A percentile compares a stretch with the other conserved stretches of the same genome.
phyloP scores from a whole-genome alignment of 2,329 filamentous ascomycete genomes.

The Verticillium dahliae region DNA sequence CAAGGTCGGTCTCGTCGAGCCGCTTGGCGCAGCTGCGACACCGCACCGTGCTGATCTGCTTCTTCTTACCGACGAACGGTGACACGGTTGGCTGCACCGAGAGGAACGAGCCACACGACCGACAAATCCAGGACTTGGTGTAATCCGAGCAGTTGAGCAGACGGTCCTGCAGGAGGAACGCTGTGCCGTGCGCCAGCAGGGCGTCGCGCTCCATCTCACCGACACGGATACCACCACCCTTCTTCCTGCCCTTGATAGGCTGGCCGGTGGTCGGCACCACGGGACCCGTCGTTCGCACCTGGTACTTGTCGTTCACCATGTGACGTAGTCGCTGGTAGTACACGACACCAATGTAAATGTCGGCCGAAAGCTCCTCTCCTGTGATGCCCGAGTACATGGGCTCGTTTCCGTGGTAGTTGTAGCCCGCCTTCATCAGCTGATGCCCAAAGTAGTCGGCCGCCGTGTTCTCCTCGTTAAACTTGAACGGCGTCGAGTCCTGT shows the following conservation, averaged over 20 bases:
- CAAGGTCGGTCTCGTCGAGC: slow-evolving; percentile 50
- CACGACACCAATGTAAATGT: slow-evolving; percentile 94
- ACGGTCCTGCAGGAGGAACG: slow-evolving; percentile 90
- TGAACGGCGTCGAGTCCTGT: slow-evolving; percentile 92
- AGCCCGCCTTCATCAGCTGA: slow-evolving; percentile 89
- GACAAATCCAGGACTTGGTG: slow-evolving; percentile 82
- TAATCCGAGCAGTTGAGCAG: slow-evolving; percentile 97
- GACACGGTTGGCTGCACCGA: slow-evolving; percentile 76
- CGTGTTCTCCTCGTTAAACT: slow-evolving; percentile 86
- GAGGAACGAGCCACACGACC: slow-evolving; percentile 82
- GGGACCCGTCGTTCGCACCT: slow-evolving; percentile 91
- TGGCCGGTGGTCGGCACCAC: slow-evolving; percentile 88
- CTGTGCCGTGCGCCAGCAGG: slow-evolving; percentile 87
- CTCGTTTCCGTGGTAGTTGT: slow-evolving; percentile 98
- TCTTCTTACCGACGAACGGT: slow-evolving; percentile 57
- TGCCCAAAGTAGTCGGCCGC: slow-evolving; percentile 94
- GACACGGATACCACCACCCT: slow-evolving; percentile 96
- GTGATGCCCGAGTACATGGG: slow-evolving; percentile 98
- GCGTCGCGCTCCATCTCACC: slow-evolving; percentile 99
- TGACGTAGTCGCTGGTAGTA: slow-evolving; percentile 97
- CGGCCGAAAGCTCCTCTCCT: slow-evolving; percentile 84
- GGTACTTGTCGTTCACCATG: slow-evolving; percentile 99
- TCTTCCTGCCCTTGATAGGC: slow-evolving; percentile 93
- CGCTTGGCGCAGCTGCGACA: slow-evolving; percentile 71
- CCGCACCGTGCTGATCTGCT: slow-evolving; percentile 62